Evolutionary conservation across 108 stramenopile species (phyloP).

Genomic region (Cyclotella choctawhatcheeana): DNA sequence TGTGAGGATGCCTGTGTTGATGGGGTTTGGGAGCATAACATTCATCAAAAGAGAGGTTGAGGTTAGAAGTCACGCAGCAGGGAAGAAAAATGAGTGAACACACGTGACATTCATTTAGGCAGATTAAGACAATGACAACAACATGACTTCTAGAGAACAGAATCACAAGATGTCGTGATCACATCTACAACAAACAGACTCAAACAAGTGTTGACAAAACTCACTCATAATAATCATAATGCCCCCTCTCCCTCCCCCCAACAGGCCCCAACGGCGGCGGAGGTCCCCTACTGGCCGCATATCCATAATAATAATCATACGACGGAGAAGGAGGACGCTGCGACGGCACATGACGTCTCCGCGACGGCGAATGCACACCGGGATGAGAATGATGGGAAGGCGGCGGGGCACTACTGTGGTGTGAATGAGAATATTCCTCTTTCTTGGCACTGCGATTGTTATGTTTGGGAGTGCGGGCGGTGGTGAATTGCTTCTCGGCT

Average conservation of each 20-base stretch:
- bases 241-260: background rate
- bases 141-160: background rate
- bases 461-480: conserved; percentile 20
- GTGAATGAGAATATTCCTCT: background rate
- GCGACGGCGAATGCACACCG: background rate
- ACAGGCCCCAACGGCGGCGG: background rate
- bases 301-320: conserved; percentile 6
- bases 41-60: too few species aligned
- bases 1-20: background rate
- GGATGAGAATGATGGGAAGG: background rate
- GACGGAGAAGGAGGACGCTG: conserved; percentile 7
- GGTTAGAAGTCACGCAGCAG: too few species aligned
- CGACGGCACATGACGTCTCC: background rate
- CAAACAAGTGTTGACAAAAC: conserved; percentile 3
- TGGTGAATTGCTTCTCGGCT: conserved; percentile 13
- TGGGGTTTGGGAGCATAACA: too few species aligned
- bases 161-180: background rate
- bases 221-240: conserved; percentile 20
- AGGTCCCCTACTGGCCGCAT: background rate
- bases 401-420: background rate
- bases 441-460: conserved; percentile 5
- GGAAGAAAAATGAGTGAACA: too few species aligned
- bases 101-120: background rate
- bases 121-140: background rate
- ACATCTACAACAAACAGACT: background rate